Conservation (phyloP, 306 rosid species). For the Vigna trinervia region DNA sequence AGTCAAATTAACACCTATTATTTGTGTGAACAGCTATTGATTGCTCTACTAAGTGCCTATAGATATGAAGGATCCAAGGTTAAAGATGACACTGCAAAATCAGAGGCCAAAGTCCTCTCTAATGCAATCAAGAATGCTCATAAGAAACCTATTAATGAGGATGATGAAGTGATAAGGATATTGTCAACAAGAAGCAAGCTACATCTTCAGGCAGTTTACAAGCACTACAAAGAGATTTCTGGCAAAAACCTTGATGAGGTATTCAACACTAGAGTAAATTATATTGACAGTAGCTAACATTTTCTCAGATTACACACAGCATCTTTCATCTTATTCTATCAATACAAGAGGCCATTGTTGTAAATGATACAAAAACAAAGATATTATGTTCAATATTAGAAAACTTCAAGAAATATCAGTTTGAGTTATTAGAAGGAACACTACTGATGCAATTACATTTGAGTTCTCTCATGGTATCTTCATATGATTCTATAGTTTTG, state of each 20-base stretch:
- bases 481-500: neutral
- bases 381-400: too few species aligned
- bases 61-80: slow-evolving; percentile 89
- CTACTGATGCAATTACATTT: neutral
- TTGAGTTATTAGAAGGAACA: neutral
- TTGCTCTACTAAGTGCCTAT: slow-evolving; percentile 86
- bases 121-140: slow-evolving; percentile 60
- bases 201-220: slow-evolving; percentile 64
- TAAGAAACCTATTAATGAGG: slow-evolving; percentile 56
- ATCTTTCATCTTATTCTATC: too few species aligned
- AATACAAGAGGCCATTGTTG: too few species aligned
- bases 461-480: neutral
- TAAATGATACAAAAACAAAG: too few species aligned
- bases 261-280: neutral
- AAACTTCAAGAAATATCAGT: too few species aligned
- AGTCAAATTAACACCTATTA: neutral
- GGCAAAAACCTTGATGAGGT: slow-evolving; percentile 80
- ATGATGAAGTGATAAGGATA: slow-evolving; percentile 76
- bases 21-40: slow-evolving; percentile 68
- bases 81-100: slow-evolving; percentile 65
- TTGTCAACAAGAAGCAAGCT: slow-evolving; percentile 85
- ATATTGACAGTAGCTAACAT: too few species aligned
- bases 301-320: too few species aligned
- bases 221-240: slow-evolving; percentile 70
- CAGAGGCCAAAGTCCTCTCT: slow-evolving; percentile 67